Evolutionary conservation across 768 basidiomycete species (phyloP).

Genomic region (Termitomyces sp.): DNA sequence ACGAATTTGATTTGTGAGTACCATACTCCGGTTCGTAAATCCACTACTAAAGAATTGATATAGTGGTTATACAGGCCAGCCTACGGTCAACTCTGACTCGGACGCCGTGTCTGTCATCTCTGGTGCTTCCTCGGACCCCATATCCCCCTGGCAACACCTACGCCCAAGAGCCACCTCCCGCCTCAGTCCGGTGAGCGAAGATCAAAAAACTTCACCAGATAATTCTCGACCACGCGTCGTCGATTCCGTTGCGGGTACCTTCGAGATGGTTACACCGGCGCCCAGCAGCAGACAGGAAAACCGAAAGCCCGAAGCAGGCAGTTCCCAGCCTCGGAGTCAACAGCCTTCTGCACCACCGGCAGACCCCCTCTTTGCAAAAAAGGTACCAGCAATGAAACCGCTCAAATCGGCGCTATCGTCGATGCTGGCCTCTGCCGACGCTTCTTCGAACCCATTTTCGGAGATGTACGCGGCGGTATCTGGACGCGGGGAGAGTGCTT

Average conservation of each 20-base stretch:
- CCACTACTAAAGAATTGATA: background rate
- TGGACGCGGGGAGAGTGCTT: constrained; percentile 64
- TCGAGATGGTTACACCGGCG: constrained; percentile 53
- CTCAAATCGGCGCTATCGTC: constrained; percentile 66
- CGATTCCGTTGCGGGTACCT: constrained; percentile 39
- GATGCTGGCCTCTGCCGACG: constrained; percentile 66
- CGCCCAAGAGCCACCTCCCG: constrained; percentile 37
- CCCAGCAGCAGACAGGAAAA: constrained; percentile 13
- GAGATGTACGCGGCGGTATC: constrained; percentile 85
- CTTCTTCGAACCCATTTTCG: constrained; percentile 80
- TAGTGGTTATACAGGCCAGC: constrained; percentile 65
- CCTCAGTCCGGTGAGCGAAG: constrained; percentile 65
- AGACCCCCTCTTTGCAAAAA: constrained; percentile 46
- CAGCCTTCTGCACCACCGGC: constrained; percentile 15
- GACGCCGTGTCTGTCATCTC: constrained; percentile 63
- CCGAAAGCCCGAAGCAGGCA: constrained; percentile 17
- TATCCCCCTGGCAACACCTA: constrained; percentile 42
- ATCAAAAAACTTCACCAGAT: constrained; percentile 25
- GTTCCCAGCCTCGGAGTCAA: constrained; percentile 11
- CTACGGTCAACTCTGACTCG: constrained; percentile 54
- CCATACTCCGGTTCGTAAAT: background rate
- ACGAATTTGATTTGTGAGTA: constrained; percentile 80
- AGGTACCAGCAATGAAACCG: constrained; percentile 38
- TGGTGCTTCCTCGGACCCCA: constrained; percentile 47
- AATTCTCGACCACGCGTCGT: constrained; percentile 11